phyloP scores from a whole-genome alignment of 352 stramenopile genomes.

The Phytopythium boreale region DNA sequence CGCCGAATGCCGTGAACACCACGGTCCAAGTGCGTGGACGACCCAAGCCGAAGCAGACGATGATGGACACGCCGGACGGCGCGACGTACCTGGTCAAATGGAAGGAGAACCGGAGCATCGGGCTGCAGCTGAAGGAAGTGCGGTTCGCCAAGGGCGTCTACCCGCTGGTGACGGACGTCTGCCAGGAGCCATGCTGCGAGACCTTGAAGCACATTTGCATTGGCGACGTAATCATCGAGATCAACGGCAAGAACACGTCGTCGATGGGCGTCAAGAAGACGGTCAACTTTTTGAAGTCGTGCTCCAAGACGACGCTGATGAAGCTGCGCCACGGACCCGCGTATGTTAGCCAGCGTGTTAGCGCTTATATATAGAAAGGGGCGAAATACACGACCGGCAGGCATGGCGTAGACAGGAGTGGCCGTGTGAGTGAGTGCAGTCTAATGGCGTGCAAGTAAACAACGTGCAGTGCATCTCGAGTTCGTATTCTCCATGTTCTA shows the following conservation, averaged over 20 bases:
- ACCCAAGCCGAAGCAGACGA: slow-evolving; percentile 70
- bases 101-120: slow-evolving; percentile 86
- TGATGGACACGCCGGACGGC: slow-evolving; percentile 78
- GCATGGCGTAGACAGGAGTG: not conserved
- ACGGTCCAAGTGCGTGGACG: slow-evolving; percentile 79
- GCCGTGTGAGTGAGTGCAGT: slow-evolving; percentile 1
- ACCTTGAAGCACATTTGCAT: slow-evolving; percentile 79
- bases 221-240: slow-evolving; percentile 84
- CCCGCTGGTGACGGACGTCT: slow-evolving; percentile 79
- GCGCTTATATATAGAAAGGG: slow-evolving; percentile 46
- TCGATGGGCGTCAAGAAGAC: slow-evolving; percentile 90
- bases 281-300: slow-evolving; percentile 82
- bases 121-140: slow-evolving; percentile 80
- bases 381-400: not conserved
- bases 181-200: slow-evolving; percentile 82
- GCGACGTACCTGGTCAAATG: slow-evolving; percentile 86
- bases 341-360: slow-evolving; percentile 72
- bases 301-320: slow-evolving; percentile 82
- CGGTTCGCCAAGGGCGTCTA: slow-evolving; percentile 75
- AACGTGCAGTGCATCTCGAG: not conserved
- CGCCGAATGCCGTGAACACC: slow-evolving; percentile 81
- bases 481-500: no score
- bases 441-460: slow-evolving; percentile 2
- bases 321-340: slow-evolving; percentile 82
- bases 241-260: slow-evolving; percentile 87